Conservation (phyloP, 139 green algal genomes). For the Tetradesmus obliquus region DNA sequence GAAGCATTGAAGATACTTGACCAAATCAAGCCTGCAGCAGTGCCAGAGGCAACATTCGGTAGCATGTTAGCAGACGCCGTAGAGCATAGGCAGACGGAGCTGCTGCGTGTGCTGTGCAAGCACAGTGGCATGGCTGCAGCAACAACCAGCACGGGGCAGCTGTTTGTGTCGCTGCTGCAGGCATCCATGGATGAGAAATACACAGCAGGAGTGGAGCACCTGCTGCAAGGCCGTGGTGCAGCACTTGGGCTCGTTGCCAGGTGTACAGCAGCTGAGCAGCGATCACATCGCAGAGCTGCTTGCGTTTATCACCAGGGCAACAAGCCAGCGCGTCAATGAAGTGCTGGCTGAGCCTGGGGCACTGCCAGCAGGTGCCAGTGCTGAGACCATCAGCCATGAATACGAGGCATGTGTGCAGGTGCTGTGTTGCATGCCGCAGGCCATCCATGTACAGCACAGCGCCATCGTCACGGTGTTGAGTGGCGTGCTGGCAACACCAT, state of each 20-base stretch:
- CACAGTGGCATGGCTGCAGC: background rate
- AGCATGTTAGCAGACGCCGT: background rate
- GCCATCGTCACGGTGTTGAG: background rate
- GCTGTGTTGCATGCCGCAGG: background rate
- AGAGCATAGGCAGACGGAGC: background rate
- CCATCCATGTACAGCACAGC: background rate
- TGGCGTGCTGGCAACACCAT: background rate
- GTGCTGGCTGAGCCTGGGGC: background rate
- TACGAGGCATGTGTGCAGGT: background rate
- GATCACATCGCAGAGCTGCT: too few species aligned
- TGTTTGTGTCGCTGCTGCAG: background rate
- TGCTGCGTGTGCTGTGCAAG: background rate
- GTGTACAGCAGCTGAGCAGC: too few species aligned
- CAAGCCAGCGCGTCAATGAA: too few species aligned
- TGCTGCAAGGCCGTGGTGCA: background rate
- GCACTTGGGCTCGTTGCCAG: too few species aligned
- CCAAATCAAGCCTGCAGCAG: background rate
- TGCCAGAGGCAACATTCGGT: background rate
- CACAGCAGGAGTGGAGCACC: background rate
- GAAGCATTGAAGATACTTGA: background rate
- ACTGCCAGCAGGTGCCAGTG: background rate
- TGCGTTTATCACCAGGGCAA: too few species aligned
- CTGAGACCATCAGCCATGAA: background rate
- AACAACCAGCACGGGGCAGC: background rate
- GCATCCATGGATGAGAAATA: background rate